Conservation (phyloP, 2,329 filamentous ascomycete genomes). For the Laburnicola sp. region DNA sequence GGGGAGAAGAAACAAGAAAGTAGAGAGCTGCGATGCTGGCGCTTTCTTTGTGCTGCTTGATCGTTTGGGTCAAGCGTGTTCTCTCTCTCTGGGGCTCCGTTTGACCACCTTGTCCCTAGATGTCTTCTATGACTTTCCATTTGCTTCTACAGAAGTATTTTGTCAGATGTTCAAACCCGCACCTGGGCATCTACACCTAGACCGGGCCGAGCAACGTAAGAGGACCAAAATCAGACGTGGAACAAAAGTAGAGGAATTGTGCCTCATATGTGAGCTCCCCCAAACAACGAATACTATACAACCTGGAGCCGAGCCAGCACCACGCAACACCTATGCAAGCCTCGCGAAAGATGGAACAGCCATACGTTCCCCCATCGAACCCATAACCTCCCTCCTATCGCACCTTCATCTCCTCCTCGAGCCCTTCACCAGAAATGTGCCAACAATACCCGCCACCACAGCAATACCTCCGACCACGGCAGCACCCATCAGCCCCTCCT, state of each 20-base stretch:
- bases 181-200: neutral
- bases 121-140: conserved; percentile 30
- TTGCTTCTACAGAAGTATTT: conserved; percentile 20
- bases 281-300: conserved; percentile 21
- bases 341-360: neutral
- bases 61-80: conserved; percentile 9
- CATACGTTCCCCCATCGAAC: neutral
- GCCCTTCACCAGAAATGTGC: conserved; percentile 81
- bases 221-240: neutral
- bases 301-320: conserved; percentile 13
- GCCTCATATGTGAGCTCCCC: neutral
- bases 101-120: conserved; percentile 18
- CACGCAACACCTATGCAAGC: conserved; percentile 33
- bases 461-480: conserved; percentile 93
- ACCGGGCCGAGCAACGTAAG: neutral
- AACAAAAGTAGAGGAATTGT: neutral
- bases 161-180: neutral
- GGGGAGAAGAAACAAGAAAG: neutral
- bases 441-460: conserved; percentile 89
- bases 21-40: neutral
- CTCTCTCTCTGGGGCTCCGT: conserved; percentile 26
- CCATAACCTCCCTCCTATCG: neutral
- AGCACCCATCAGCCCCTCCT: conserved; percentile 89
- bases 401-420: conserved; percentile 60
- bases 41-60: conserved; percentile 15